Evolutionary conservation across 345 rosid genomes (phyloP).

Genomic region (Conringia planisiliqua): DNA sequence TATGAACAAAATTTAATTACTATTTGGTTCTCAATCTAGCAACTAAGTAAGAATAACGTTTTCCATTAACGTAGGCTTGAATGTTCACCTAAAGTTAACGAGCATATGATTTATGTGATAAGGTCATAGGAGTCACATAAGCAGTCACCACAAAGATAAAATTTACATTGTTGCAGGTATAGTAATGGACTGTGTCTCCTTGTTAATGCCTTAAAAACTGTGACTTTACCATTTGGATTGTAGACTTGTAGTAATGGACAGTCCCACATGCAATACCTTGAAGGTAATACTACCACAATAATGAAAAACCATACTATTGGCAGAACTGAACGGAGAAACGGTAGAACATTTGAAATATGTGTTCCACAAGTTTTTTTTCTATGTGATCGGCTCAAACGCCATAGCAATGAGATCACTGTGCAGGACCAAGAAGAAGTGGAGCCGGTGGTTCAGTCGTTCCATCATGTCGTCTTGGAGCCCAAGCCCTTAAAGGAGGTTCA

Average conservation of each 20-base stretch:
- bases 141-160: neutral
- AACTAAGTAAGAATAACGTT: neutral
- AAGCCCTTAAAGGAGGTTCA: constrained; percentile 78
- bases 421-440: constrained; percentile 60
- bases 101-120: neutral
- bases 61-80: neutral
- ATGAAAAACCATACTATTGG: neutral
- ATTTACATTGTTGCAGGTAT: constrained; percentile 9
- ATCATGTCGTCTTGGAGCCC: constrained; percentile 47
- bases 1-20: neutral
- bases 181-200: neutral
- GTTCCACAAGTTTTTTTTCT: neutral
- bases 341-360: neutral
- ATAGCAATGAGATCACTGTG: constrained; percentile 31
- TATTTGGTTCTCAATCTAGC: neutral
- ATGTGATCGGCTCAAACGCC: neutral
- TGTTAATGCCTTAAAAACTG: neutral
- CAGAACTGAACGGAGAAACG: neutral
- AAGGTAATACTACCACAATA: neutral
- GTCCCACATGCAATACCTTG: neutral
- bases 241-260: no score
- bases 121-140: neutral
- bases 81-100: neutral
- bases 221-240: no score
- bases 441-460: constrained; percentile 16